These are phyloP conservation scores for Geum urbanum DNA, from an alignment of 306 rosid genomes.

Conservation along the genomic window DNA sequence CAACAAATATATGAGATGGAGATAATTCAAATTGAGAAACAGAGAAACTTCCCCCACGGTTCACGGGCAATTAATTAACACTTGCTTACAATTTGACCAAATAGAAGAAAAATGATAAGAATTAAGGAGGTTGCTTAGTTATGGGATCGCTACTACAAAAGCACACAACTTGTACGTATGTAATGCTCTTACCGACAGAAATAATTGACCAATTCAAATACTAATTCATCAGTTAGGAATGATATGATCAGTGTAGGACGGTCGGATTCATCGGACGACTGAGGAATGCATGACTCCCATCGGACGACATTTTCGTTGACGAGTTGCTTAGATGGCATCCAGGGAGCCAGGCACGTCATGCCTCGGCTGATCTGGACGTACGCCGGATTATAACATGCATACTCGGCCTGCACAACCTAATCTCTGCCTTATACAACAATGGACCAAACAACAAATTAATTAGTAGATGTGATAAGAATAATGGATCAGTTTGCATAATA, in stretches of 20 bases:
- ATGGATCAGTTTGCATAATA: too few relatives aligned
- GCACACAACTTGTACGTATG: not conserved
- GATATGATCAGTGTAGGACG: not conserved
- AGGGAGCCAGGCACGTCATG: constrained; percentile 34
- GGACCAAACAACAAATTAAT: not conserved
- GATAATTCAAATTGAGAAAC: not conserved
- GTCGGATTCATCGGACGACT: not conserved
- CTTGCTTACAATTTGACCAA: not conserved
- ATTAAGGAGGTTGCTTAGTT: not conserved
- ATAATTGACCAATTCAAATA: not conserved
- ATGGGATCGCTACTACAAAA: not conserved
- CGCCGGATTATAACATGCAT: not conserved
- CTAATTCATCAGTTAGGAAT: not conserved
- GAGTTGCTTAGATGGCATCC: constrained; percentile 33
- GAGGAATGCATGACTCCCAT: constrained; percentile 26
- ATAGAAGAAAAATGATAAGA: not conserved
- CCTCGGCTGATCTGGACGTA: not conserved
- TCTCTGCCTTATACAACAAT: not conserved
- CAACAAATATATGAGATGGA: not conserved
- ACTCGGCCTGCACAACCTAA: not conserved
- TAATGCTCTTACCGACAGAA: not conserved
- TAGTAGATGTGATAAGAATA: too few relatives aligned
- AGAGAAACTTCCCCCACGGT: not conserved
- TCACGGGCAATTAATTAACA: not conserved
- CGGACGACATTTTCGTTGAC: not conserved